Base-by-base conservation (phyloP, 768 basidiomycete species). In the Cantharellus cinnabarinus region DNA sequence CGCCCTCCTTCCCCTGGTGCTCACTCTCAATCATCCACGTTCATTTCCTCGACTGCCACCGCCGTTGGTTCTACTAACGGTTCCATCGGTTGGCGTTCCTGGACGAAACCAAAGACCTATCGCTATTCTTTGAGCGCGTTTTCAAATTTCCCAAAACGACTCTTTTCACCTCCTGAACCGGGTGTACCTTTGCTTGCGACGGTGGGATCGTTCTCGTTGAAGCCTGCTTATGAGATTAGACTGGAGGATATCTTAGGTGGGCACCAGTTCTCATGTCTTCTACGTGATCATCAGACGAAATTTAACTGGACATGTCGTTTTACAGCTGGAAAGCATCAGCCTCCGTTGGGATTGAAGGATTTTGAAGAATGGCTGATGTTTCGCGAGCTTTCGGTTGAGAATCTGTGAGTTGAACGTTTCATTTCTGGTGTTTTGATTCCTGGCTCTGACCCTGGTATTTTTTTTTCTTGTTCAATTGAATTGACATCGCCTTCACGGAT, bases 331-430 rank as follows among this genome's bases (percentile, higher is more conserved):
- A 58, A 57, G 14, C 54, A 60, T 41, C 53, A 56, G 15, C 54
- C 59, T n/a, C 59, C 59, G 4, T 37, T 60, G 37, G 59, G 50
- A 15, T 55, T 60, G 50, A 55, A 56, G 34, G 59, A 60, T 44
- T 60, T 60, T 56, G 59, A 60, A 39, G 59, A 60, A 40, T 60
- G 41, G 39, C 59, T 60, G 3, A 42, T 60, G 7, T 60, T 60
- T 42, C 55, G 41, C 40, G 59, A 60, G 48, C 44, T 41, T 41
- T 39, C 41, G 34, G 56, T 41, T 38, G 59, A 60, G 40, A 60
- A 60, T 35, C 55, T 60, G 59, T 60, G 35, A 37, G 58, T 59
- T 48, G 10, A 10, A 29, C 20, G 10, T 48, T 48, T 29, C 10
- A 1, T 10, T 10, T 10, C n/a, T 48, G 29, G 10, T 29, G 44